These are phyloP conservation scores for Cryomyces antarcticus DNA, from an alignment of 495 filamentous ascomycete genomes.

Conservation along the genomic window DNA sequence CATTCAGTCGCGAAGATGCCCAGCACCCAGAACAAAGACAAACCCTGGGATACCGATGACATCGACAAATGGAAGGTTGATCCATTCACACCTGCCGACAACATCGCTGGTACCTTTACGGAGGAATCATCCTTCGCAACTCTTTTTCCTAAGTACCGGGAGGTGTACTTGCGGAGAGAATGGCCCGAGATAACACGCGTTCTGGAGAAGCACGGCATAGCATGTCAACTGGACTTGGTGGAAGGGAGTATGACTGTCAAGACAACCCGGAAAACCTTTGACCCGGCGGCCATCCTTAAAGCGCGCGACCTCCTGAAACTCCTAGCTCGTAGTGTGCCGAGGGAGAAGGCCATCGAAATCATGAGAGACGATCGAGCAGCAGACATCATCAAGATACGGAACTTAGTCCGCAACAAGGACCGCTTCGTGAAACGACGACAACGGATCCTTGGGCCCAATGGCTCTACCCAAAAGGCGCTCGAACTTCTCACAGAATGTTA, in stretches of 20 bases:
- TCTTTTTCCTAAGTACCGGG: conserved; percentile 94
- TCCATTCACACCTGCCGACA: conserved; percentile 67
- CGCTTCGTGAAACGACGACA: conserved; percentile 93
- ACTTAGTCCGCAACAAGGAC: conserved; percentile 81
- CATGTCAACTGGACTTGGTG: conserved; percentile 79
- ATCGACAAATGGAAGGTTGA: conserved; percentile 96
- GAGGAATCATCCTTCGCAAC: conserved; percentile 86
- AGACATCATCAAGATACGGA: conserved; percentile 89
- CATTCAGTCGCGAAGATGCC: conserved; percentile 37
- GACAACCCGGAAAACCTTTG: conserved; percentile 85
- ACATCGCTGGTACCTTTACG: conserved; percentile 63
- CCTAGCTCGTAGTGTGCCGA: conserved; percentile 76
- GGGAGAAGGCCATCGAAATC: conserved; percentile 82
- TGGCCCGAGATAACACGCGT: conserved; percentile 70
- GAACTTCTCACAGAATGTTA: conserved; percentile 90
- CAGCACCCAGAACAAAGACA: conserved; percentile 81
- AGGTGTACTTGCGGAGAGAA: conserved; percentile 76
- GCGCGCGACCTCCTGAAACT: conserved; percentile 88
- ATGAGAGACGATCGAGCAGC: conserved; percentile 75
- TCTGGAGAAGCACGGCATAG: conserved; percentile 64
- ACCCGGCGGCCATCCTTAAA: conserved; percentile 86
- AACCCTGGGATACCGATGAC: conserved; percentile 95
- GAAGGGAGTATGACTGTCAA: conserved; percentile 93
- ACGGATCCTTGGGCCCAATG: conserved; percentile 68
- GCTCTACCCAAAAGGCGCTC: conserved; percentile 76